A percentile compares a stretch with the other conserved stretches of the same genome.
Evolutionary conservation across 306 rosid genomes (phyloP).

Genomic region (Comarum palustre): DNA sequence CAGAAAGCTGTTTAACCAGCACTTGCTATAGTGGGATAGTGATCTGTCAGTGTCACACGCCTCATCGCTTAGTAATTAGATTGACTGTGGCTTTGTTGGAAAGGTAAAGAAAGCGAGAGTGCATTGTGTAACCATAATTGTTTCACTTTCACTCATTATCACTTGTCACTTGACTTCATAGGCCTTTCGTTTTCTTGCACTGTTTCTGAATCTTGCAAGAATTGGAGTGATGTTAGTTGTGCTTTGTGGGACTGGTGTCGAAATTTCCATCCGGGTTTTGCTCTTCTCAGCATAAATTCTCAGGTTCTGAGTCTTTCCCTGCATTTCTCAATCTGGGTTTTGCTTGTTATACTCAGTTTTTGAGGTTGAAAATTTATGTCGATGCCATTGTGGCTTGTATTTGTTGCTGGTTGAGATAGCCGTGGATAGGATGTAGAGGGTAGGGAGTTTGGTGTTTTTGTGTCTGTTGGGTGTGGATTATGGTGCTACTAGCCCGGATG

Average conservation of each 20-base stretch:
- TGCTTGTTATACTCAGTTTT: conserved; percentile 8
- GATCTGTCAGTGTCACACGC: background rate
- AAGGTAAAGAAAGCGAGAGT: conserved; percentile 5
- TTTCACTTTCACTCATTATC: conserved; percentile 12
- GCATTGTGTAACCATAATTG: background rate
- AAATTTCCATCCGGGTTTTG: background rate
- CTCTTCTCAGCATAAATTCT: background rate
- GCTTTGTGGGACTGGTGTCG: background rate
- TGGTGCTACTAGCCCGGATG: conserved; percentile 57
- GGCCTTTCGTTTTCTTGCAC: conserved; percentile 8
- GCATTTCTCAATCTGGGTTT: conserved; percentile 24
- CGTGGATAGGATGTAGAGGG: conserved; percentile 34
- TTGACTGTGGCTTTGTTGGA: background rate
- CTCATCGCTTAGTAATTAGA: background rate
- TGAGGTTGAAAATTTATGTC: conserved; percentile 15
- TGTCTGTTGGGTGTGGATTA: conserved; percentile 31
- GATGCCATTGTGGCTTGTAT: conserved; percentile 22
- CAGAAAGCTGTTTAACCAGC: no score
- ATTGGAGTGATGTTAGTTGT: background rate
- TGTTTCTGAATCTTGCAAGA: background rate
- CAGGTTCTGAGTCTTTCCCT: conserved; percentile 11
- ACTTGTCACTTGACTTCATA: conserved; percentile 21
- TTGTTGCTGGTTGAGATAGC: conserved; percentile 12
- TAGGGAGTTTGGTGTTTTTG: conserved; percentile 31
- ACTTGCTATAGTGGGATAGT: no score